Conservation (phyloP, 116 monocot species). For the Trichopus zeylanicus region DNA sequence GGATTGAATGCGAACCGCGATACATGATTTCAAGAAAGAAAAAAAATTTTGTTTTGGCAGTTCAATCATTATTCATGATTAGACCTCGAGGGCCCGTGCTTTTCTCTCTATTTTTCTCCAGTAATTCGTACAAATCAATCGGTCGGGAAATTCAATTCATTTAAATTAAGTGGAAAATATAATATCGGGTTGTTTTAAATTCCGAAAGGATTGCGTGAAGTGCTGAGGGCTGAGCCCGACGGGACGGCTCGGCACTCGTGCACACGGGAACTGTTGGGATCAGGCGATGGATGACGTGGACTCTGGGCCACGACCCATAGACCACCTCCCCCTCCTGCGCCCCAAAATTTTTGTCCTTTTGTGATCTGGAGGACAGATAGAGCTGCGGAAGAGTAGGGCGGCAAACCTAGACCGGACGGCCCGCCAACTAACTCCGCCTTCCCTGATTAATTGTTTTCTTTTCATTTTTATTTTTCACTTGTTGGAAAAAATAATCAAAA, state of each 20-base stretch:
- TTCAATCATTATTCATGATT: slow-evolving; percentile 36
- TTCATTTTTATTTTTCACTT: too few species aligned
- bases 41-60: slow-evolving; percentile 22
- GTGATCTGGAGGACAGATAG: too few species aligned
- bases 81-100: slow-evolving; percentile 17
- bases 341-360: too few species aligned
- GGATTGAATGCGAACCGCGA: slow-evolving; percentile 1
- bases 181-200: background rate
- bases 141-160: background rate
- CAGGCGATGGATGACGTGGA: slow-evolving; percentile 15
- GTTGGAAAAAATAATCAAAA: too few species aligned
- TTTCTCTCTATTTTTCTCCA: background rate
- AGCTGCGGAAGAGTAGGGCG: too few species aligned
- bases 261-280: slow-evolving; percentile 16
- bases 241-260: slow-evolving; percentile 24
- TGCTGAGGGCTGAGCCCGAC: slow-evolving; percentile 11
- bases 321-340: too few species aligned
- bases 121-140: slow-evolving; percentile 6
- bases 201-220: slow-evolving; percentile 4
- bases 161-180: background rate
- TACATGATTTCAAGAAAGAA: background rate
- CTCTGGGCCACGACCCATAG: too few species aligned
- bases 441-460: too few species aligned
- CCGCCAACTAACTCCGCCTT: slow-evolving; percentile 1
- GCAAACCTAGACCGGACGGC: background rate